Evolutionary conservation across 2,329 filamentous ascomycete species (phyloP).

Genomic region (Fusarium incarnatum): DNA sequence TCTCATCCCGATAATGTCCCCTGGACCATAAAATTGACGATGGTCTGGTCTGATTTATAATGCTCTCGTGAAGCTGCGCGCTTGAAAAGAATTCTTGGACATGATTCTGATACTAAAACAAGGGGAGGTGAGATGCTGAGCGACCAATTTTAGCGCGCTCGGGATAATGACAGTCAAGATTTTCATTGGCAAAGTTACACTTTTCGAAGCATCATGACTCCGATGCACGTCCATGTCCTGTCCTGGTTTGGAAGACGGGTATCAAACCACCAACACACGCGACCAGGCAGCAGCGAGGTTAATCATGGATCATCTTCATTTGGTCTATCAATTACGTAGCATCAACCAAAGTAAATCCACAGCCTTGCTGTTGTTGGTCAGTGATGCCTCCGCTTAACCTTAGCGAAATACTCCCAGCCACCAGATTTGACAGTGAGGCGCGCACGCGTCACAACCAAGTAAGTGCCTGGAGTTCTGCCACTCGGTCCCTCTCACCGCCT

Average conservation of each 20-base stretch:
- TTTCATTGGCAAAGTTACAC: background rate
- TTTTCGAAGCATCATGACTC: background rate
- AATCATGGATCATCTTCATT: background rate
- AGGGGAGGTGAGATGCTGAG: background rate
- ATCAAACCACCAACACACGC: background rate
- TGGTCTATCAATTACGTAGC: background rate
- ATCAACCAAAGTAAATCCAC: background rate
- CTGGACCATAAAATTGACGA: background rate
- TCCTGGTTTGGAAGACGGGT: too few species aligned
- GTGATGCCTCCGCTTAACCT: slow-evolving; percentile 6
- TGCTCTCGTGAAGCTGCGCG: background rate
- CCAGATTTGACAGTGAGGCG: slow-evolving; percentile 5
- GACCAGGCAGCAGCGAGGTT: background rate
- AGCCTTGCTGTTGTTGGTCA: background rate
- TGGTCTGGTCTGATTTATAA: background rate
- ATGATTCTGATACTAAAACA: background rate
- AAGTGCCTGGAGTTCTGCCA: slow-evolving; percentile 10
- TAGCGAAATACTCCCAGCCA: slow-evolving; percentile 26
- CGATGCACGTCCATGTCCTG: too few species aligned
- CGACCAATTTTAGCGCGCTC: background rate
- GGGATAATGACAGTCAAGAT: background rate
- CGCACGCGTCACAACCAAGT: background rate
- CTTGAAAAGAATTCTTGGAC: background rate
- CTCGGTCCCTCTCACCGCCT: slow-evolving; percentile 3
- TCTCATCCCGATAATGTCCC: background rate